Percentiles rank a stretch among this genome's conserved stretches.
Evolutionary conservation across 768 basidiomycete species (phyloP).

Genomic region (Calvatia gigantea): DNA sequence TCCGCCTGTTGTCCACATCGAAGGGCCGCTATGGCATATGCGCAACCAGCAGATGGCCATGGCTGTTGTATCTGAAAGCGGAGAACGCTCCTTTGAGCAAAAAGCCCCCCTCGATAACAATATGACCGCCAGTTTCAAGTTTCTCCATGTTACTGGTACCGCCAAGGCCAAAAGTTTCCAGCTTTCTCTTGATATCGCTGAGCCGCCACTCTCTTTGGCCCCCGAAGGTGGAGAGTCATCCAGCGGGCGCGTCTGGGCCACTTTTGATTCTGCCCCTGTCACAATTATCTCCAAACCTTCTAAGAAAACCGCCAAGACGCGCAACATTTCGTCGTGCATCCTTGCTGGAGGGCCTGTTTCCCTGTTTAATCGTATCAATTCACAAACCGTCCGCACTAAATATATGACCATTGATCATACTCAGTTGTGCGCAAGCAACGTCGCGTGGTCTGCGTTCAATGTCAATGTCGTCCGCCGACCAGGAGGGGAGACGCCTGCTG

Average conservation of each 20-base stretch:
- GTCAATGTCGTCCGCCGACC: conserved; percentile 83
- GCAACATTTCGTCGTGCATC: conserved; percentile 89
- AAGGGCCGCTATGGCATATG: conserved; percentile 84
- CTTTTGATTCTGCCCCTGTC: conserved; percentile 89
- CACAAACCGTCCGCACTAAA: conserved; percentile 94
- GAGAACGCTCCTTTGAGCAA: conserved; percentile 82
- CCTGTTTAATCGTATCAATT: conserved; percentile 94
- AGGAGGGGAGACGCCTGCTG: conserved; percentile 52
- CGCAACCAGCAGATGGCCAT: conserved; percentile 78
- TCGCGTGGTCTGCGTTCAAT: conserved; percentile 92
- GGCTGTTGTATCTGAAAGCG: conserved; percentile 81
- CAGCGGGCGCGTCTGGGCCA: conserved; percentile 78
- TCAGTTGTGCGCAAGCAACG: conserved; percentile 83
- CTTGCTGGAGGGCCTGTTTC: conserved; percentile 86
- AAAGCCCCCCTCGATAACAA: conserved; percentile 79
- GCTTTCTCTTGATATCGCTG: conserved; percentile 80
- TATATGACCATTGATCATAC: conserved; percentile 92
- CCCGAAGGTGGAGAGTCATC: conserved; percentile 43
- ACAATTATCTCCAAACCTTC: conserved; percentile 96
- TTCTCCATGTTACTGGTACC: conserved; percentile 83
- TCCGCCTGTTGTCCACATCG: conserved; percentile 89
- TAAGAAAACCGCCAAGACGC: conserved; percentile 95
- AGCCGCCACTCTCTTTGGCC: conserved; percentile 53
- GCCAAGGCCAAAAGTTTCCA: conserved; percentile 90
- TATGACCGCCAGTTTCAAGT: conserved; percentile 88